A percentile compares a stretch with the other conserved stretches of the same genome.
Evolutionary conservation across 1,284 basidiomycete genomes (phyloP).

Genomic region (Cryptococcus floricola): DNA sequence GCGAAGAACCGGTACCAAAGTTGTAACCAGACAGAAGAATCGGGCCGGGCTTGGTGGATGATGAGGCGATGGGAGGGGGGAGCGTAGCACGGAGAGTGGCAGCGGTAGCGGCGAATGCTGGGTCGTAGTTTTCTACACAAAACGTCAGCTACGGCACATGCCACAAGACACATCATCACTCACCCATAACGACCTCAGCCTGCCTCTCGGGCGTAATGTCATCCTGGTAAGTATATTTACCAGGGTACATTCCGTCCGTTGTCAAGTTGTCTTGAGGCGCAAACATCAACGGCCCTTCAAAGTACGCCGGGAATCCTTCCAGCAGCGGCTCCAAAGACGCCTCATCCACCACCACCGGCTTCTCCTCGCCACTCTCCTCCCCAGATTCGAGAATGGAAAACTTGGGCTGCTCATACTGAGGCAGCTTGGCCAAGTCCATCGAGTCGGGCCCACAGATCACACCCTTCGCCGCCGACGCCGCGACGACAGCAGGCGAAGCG

Average conservation of each 20-base stretch:
- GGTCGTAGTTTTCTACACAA: conserved; percentile 84
- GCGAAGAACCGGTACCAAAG: conserved; percentile 97
- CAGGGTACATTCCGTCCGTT: conserved; percentile 98
- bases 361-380: conserved; percentile 6
- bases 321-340: conserved; percentile 66
- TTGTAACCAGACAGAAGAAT: conserved; percentile 93
- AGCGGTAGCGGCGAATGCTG: conserved; percentile 72
- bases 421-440: conserved; percentile 58
- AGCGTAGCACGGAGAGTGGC: conserved; percentile 54
- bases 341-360: conserved; percentile 33
- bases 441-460: conserved; percentile 82
- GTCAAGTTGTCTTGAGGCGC: conserved; percentile 96
- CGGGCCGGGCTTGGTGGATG: conserved; percentile 55
- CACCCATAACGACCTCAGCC: conserved; percentile 78
- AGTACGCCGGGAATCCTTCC: conserved; percentile 74
- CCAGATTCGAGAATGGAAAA: conserved; percentile 45
- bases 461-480: conserved; percentile 88
- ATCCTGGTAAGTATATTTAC: conserved; percentile 99
- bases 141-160: background rate
- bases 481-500: conserved; percentile 93
- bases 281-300: conserved; percentile 82
- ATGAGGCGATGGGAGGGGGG: conserved; percentile 18
- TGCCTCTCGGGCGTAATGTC: conserved; percentile 94
- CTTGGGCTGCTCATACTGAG: conserved; percentile 51
- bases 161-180: conserved; percentile 8